These are phyloP conservation scores for Phytophthora pini DNA, from an alignment of 352 stramenopile genomes.

Conservation along the genomic window DNA sequence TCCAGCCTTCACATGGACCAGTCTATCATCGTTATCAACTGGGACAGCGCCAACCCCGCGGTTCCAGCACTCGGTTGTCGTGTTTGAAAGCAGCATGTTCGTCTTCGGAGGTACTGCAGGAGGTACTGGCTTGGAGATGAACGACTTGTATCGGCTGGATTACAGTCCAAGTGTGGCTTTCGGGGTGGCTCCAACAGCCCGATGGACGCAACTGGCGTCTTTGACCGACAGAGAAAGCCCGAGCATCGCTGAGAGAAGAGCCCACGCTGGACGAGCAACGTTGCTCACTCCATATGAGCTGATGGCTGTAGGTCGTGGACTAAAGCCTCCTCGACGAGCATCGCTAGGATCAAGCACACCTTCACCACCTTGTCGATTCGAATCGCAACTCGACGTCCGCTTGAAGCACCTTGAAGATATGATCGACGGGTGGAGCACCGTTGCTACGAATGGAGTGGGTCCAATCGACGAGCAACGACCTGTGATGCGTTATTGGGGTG, in stretches of 20 bases:
- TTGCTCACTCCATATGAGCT: slow-evolving; percentile 63
- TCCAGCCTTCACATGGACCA: slow-evolving; percentile 60
- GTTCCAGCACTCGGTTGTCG: slow-evolving; percentile 68
- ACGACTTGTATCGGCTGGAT: slow-evolving; percentile 72
- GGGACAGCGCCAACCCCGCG: slow-evolving; percentile 52
- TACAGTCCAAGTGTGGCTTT: slow-evolving; percentile 39
- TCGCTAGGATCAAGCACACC: slow-evolving; percentile 27
- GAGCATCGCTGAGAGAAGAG: slow-evolving; percentile 30
- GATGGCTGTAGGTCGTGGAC: slow-evolving; percentile 42
- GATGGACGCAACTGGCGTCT: slow-evolving; percentile 54
- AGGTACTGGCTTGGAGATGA: slow-evolving; percentile 36
- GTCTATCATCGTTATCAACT: slow-evolving; percentile 38
- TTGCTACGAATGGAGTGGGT: slow-evolving; percentile 11
- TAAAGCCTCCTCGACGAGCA: slow-evolving; percentile 32
- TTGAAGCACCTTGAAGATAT: slow-evolving; percentile 52
- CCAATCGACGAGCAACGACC: slow-evolving; percentile 24
- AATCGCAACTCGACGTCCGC: slow-evolving; percentile 37
- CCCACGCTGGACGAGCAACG: slow-evolving; percentile 39
- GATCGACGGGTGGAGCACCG: slow-evolving; percentile 41
- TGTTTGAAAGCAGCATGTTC: slow-evolving; percentile 71
- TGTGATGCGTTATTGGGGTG: slow-evolving; percentile 51
- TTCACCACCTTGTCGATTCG: slow-evolving; percentile 31
- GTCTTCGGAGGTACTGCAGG: slow-evolving; percentile 60
- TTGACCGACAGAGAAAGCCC: slow-evolving; percentile 31
- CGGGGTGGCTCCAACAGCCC: slow-evolving; percentile 20